Conservation (phyloP, 345 rosid species). For the Salix koriyanagi region DNA sequence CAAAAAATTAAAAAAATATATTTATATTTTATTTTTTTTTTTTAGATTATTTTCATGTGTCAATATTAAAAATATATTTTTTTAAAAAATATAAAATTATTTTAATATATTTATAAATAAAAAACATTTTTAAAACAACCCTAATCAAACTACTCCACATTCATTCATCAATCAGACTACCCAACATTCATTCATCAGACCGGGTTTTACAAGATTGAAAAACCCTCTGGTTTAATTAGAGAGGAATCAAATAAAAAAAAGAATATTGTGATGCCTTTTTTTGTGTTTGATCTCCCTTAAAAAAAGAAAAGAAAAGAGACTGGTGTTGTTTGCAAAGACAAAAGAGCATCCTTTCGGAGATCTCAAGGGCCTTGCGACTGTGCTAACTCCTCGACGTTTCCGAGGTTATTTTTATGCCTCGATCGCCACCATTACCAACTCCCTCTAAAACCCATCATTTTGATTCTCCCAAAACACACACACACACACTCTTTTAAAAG, state of each 20-base stretch:
- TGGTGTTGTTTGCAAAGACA: neutral
- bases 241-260: neutral
- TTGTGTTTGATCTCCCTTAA: neutral
- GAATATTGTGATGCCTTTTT: neutral
- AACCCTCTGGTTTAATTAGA: no score
- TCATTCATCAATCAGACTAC: no score
- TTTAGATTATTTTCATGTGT: fast-evolving
- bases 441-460: neutral
- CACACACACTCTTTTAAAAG: neutral
- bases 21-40: no score
- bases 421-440: constrained; percentile 7
- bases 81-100: no score
- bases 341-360: constrained; percentile 67
- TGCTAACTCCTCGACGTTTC: constrained; percentile 61
- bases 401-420: constrained; percentile 28
- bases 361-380: constrained; percentile 47
- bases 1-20: no score
- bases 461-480: neutral
- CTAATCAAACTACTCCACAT: no score
- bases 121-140: no score
- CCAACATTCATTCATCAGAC: no score
- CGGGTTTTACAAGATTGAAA: no score
- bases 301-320: neutral
- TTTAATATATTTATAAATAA: no score
- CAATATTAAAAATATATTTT: no score